phyloP scores from a whole-genome alignment of 140 eudicot species.

The Bidens hawaiensis region DNA sequence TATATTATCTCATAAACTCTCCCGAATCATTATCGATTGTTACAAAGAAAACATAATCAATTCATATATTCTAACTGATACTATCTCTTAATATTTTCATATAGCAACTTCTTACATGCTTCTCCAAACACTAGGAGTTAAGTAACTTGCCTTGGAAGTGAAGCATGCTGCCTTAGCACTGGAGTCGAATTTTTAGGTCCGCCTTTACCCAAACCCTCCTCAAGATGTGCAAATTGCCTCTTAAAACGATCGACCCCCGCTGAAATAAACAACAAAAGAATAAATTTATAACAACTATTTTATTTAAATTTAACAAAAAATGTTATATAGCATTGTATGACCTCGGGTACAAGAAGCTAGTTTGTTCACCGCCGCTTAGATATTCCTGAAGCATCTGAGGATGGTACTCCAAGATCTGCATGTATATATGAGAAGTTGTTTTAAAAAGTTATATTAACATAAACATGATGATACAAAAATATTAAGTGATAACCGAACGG shows the following conservation, averaged over 20 bases:
- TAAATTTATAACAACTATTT: background rate
- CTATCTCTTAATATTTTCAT: background rate
- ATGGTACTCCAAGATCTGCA: constrained; percentile 87
- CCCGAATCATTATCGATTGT: too few species aligned
- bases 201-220: constrained; percentile 76
- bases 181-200: constrained; percentile 53
- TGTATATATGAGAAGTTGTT: background rate
- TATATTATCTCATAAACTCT: too few species aligned
- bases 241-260: constrained; percentile 93
- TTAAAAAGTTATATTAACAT: background rate
- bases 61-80: too few species aligned
- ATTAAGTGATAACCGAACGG: constrained; percentile 10
- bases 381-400: constrained; percentile 95
- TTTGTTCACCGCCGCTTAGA: constrained; percentile 76
- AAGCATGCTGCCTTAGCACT: constrained; percentile 85
- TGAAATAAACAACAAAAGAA: constrained; percentile 6
- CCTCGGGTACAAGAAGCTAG: constrained; percentile 98
- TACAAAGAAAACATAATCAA: too few species aligned
- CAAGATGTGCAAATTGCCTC: constrained; percentile 92
- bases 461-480: background rate
- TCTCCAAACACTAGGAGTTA: background rate
- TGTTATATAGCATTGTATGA: constrained; percentile 9
- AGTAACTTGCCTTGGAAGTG: constrained; percentile 75
- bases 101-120: background rate
- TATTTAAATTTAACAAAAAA: background rate